Evolutionary conservation across 148 eudicot genomes (phyloP), one percentile per base, ranked within the genome.

Genomic region (Drosera capensis): DNA sequence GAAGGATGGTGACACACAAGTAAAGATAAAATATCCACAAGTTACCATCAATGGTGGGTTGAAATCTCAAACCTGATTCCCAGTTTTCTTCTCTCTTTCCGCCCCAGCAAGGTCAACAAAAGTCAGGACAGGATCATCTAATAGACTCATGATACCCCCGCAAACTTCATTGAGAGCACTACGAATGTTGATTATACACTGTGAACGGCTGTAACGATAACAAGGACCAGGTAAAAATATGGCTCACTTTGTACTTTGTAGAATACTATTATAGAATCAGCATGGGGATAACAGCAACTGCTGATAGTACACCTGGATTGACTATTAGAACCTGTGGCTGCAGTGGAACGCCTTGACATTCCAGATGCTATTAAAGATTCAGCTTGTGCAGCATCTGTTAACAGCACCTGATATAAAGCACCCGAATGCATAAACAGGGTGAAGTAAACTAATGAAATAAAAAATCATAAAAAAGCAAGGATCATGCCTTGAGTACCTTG

Each of bases 61-160:
- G 12, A 46, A 14, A 2, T 23, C 31, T 48, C 14, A 44, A 49
- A 70, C 97, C 97, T 84, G 81, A 61, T 83, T 90, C 44, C 95
- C 87, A 34, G 93, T 90, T 63, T 68, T 84, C 66, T 63, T 84
- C 46, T 84, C 95, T 58, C 95, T 84, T 67, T 90, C 97, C 23
- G 97, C 87, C 54, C 97, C 97, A 43, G 95, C 97, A 46, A 90
- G 85, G 56, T 90, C 95, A 71, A 90, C 93, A 54, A 90, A 75
- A 40, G 95, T 90, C 76, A 90, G 66, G 25, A 68, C 51, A 54
- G 68, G 55, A 52, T 64, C 63, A 36, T 35, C 54, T 9, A 21
- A 24, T 35, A 29, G 52, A 45, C 29, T 23, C 45, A 65, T 68
- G 52, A 22, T 57, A 57, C 68, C 64, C 55, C 57, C 67, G 23